Percentiles rank a stretch among this genome's conserved stretches.
These are phyloP conservation scores for Diplocarpon rosae DNA, from an alignment of 2,329 filamentous ascomycete genomes.

Conservation along the genomic window DNA sequence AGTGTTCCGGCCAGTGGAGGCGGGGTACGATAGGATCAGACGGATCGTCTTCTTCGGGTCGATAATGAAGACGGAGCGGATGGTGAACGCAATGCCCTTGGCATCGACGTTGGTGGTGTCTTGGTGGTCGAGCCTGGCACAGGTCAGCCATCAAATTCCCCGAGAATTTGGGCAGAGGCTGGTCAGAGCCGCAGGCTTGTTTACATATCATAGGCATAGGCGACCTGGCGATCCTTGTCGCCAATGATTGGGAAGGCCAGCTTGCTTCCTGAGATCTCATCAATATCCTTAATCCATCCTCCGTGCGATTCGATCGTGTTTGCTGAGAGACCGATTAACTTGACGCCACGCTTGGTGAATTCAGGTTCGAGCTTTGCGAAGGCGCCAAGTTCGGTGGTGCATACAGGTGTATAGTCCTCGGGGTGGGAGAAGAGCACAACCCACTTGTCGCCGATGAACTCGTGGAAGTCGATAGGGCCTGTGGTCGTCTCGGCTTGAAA, in stretches of 20 bases:
- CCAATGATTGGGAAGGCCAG: slow-evolving; percentile 72
- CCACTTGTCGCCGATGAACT: slow-evolving; percentile 72
- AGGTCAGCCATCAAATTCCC: not conserved
- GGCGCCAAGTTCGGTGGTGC: slow-evolving; percentile 89
- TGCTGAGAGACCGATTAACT: slow-evolving; percentile 83
- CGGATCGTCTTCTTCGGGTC: slow-evolving; percentile 91
- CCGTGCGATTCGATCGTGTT: slow-evolving; percentile 78
- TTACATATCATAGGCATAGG: slow-evolving; percentile 69
- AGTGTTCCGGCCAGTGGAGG: slow-evolving; percentile 77
- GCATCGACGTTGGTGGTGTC: slow-evolving; percentile 71
- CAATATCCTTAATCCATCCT: slow-evolving; percentile 84
- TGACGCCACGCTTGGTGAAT: slow-evolving; percentile 76
- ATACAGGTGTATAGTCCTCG: slow-evolving; percentile 87
- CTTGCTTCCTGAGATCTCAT: slow-evolving; percentile 61
- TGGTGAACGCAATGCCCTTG: slow-evolving; percentile 84
- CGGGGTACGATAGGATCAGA: slow-evolving; percentile 85
- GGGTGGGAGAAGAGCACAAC: slow-evolving; percentile 77
- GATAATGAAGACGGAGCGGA: slow-evolving; percentile 90
- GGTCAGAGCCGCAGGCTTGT: slow-evolving; percentile 16
- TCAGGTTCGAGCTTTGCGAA: slow-evolving; percentile 84
- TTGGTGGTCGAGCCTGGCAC: slow-evolving; percentile 60
- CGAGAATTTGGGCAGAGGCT: not conserved
- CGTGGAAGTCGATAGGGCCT: slow-evolving; percentile 71
- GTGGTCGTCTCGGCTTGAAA: slow-evolving; percentile 73
- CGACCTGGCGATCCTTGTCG: slow-evolving; percentile 68